These are phyloP conservation scores for Balakata baccata DNA, from an alignment of 345 rosid species.

Conservation along the genomic window DNA sequence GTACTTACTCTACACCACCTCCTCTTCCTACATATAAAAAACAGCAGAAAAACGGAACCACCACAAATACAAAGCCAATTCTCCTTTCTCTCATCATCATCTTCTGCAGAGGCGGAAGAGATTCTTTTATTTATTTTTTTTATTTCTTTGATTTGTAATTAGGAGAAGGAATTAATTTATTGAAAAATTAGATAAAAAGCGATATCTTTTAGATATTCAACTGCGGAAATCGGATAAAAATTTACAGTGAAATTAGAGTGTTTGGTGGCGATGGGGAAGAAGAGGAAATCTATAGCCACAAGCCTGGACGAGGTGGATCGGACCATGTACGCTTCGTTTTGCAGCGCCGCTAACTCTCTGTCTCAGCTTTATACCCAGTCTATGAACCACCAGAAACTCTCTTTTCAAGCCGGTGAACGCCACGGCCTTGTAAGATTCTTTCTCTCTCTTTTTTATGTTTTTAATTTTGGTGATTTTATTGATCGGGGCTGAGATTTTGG, in stretches of 20 bases:
- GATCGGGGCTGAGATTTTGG: background rate
- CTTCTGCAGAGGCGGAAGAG: background rate
- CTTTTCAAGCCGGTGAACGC: conserved; percentile 35
- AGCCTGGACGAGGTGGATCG: conserved; percentile 92
- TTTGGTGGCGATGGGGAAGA: conserved; percentile 59
- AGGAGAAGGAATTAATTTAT: background rate
- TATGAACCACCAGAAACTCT: conserved; percentile 34
- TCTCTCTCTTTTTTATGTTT: background rate
- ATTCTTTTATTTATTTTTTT: background rate
- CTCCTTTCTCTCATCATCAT: background rate
- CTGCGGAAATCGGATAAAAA: background rate
- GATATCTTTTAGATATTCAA: background rate
- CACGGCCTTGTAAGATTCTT: conserved; percentile 26
- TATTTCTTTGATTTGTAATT: background rate
- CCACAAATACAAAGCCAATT: background rate
- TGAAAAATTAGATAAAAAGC: background rate
- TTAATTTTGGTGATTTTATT: background rate
- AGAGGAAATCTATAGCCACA: conserved; percentile 76
- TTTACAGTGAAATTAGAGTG: background rate
- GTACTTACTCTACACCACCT: background rate
- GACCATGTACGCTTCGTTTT: conserved; percentile 78
- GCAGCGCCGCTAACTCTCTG: conserved; percentile 90
- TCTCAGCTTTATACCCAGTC: conserved; percentile 74
- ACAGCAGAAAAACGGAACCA: background rate
- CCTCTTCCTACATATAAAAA: background rate